A percentile compares a stretch with the other conserved stretches of the same genome.
Conservation (phyloP, 441 rosid genomes). For the Eruca vesicaria region DNA sequence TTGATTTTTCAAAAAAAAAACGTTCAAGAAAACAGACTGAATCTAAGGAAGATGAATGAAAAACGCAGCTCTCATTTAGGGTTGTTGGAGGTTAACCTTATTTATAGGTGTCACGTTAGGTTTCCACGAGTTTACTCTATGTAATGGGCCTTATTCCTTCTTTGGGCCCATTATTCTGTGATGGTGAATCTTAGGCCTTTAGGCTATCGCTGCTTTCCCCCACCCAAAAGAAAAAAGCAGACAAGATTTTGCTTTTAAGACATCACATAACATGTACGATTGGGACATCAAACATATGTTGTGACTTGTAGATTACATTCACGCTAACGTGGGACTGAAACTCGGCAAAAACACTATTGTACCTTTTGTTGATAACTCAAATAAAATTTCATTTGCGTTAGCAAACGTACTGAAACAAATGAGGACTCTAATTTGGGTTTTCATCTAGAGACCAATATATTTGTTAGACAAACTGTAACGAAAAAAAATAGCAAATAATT, state of each 20-base stretch:
- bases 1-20: background rate
- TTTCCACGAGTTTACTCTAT: background rate
- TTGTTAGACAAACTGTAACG: background rate
- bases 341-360: background rate
- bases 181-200: background rate
- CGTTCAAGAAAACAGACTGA: background rate
- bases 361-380: background rate
- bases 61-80: background rate
- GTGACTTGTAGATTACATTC: background rate
- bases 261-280: background rate
- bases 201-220: background rate
- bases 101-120: slow-evolving; percentile 21
- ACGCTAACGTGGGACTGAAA: background rate
- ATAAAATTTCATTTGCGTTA: background rate
- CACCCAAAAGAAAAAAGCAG: background rate
- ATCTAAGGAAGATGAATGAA: background rate
- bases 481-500: background rate
- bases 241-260: background rate
- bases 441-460: background rate
- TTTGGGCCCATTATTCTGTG: slow-evolving; percentile 5
- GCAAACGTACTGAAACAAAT: background rate
- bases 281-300: no score
- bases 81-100: background rate
- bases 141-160: slow-evolving; percentile 1
- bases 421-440: background rate